A percentile compares a stretch with the other conserved stretches of the same genome.
phyloP scores from a whole-genome alignment of 176 grass and related monocot genomes.

The Lolium multiflorum region DNA sequence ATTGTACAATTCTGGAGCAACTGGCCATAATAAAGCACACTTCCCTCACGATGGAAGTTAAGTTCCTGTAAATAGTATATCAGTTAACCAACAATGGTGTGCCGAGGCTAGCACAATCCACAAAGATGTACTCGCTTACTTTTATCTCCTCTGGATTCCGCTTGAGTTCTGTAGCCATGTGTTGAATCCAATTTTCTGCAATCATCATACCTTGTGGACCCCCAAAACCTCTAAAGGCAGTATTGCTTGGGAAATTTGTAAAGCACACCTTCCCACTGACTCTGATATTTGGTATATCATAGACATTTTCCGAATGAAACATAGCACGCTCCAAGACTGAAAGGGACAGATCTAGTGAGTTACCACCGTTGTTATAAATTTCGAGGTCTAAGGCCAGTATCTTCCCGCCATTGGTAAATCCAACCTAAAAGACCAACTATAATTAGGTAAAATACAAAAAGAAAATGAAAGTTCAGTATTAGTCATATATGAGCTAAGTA shows the following conservation, averaged over 20 bases:
- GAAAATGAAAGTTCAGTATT: conserved; percentile 9
- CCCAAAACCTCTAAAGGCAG: conserved; percentile 97
- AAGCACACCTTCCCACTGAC: conserved; percentile 81
- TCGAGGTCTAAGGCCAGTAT: conserved; percentile 82
- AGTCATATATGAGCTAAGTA: not conserved
- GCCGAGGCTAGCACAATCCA: conserved; percentile 28
- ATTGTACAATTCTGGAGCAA: conserved; percentile 74
- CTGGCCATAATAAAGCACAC: conserved; percentile 80
- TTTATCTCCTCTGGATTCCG: conserved; percentile 84
- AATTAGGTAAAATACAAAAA: conserved; percentile 27
- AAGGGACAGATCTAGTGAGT: conserved; percentile 81
- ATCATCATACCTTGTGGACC: conserved; percentile 94
- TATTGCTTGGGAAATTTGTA: conserved; percentile 97
- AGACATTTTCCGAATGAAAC: conserved; percentile 88
- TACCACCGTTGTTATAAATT: conserved; percentile 88
- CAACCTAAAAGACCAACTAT: conserved; percentile 62
- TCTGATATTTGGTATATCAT: conserved; percentile 75
- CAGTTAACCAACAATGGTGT: conserved; percentile 18
- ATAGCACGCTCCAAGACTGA: conserved; percentile 85
- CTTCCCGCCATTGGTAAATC: conserved; percentile 87
- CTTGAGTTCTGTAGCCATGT: conserved; percentile 76
- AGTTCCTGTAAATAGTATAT: conserved; percentile 66
- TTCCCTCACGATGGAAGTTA: conserved; percentile 88
- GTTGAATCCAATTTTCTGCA: conserved; percentile 92
- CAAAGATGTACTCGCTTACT: conserved; percentile 47